Base-by-base conservation (phyloP, 352 stramenopile species). In the Phytopythium kandeliae region DNA sequence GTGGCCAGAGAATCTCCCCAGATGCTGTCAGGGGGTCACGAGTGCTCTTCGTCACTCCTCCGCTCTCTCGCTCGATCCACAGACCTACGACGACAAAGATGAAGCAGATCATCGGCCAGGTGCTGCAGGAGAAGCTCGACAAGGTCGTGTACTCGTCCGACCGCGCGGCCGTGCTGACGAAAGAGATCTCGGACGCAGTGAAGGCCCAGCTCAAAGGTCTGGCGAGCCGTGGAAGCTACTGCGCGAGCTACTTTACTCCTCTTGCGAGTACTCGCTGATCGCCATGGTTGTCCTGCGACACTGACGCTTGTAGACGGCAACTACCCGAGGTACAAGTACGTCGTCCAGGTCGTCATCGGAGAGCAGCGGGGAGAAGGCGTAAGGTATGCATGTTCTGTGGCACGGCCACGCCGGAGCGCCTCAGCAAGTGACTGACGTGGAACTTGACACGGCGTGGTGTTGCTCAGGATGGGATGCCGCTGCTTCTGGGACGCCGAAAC, bases 401-500 rank as follows among this genome's bases (percentile, higher is more conserved):
- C 44, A n/a, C 24, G 13, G 16, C n/a, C 33, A 3, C 13, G 33
- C 33, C 33, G 9, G 19, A 26, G 37, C 33, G 19, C 5, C 19
- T 15, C 8, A 11, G 26, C 4, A 44, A 16, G 9, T 12, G 10
- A 26, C 37, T 28, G 11, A 44, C 37, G 9, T 6, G 37, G 10
- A 22, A 4, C 11, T 15, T 28, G 7, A 6, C 5, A 42, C 24
- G 36, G 13, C 13, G 3, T 54, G 38, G 12, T 47, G 19, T 55
- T 46, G 0, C 54, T 6, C 44, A 89, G 85, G 15, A 96, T 96
- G 86, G 85, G 85, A 6, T 94, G 81, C 58, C 85, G 87, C 19
- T 96, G 85, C 64, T 96, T 95, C 44, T 96, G 86, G 86, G 87
- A 96, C 54, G 55, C 82, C 2, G 83, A 95, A 51, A 96, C 86